Evolutionary conservation across 768 basidiomycete genomes (phyloP), one percentile per base, ranked within the genome.

Genomic region (Termitomyces sp.): DNA sequence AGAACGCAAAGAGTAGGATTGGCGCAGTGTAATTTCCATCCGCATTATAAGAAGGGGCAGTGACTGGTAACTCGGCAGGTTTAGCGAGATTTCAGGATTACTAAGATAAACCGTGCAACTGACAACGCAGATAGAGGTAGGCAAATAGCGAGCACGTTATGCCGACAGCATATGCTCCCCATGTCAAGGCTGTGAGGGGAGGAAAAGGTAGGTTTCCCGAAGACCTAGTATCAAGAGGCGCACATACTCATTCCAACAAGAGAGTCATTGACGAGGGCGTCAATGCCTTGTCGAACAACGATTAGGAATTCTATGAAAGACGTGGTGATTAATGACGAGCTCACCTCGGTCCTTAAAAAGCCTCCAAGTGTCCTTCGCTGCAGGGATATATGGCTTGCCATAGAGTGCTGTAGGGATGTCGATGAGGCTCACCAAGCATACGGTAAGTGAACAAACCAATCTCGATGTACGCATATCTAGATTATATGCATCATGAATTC

Each of bases 281-380:
- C 90, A 60, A 93, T 87, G 23, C 79, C 78, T 78, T 40, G 17
- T n/a, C 34, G 11, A 45, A 45, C 16, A 11, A 46, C 27, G 6
- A 35, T n/a, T 19, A 23, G 67, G 72, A 71, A 58, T 51, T 49
- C 56, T 27, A 47, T 27, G 54, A 57, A 41, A 58, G 45, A 9
- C 38, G 50, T 42, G 16, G 5, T 19, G 42, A 61, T 54, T 43
- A 55, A 64, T n/a, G 17, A 53, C 31, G 9, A 47, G 45, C 65
- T 21, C 63, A 75, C 86, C 90, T 55, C 89, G 81, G 64, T 91
- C 87, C 65, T 81, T 82, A 72, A 90, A 83, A 53, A 92, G 68
- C 35, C 80, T 78, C 89, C 88, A 94, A 0, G 92, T 91, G 68
- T 91, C 90, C 68, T 89, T 91, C 0, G 92, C 90, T 29, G 91